Evolutionary conservation across 2,329 filamentous ascomycete genomes (phyloP).

Genomic region (Verticillium isaacii): DNA sequence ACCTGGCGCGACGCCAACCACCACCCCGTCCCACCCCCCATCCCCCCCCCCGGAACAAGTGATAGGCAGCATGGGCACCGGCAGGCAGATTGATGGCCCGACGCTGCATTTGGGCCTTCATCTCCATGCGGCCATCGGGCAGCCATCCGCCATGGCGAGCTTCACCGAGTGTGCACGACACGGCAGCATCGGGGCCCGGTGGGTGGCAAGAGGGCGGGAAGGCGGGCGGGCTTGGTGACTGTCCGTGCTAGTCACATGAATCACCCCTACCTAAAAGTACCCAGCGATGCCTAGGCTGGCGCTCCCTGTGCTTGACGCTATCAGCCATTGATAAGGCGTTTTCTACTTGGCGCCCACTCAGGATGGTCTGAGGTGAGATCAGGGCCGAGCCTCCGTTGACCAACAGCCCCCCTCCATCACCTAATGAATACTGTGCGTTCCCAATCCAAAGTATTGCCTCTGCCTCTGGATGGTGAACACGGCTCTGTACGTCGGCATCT

Average conservation of each 20-base stretch:
- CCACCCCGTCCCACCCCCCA: too few relatives aligned
- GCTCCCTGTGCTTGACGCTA: not conserved
- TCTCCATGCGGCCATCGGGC: not conserved
- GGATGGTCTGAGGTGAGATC: not conserved
- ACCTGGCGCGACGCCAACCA: not conserved
- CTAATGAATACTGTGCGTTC: not conserved
- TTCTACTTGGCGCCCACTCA: not conserved
- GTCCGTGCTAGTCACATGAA: not conserved
- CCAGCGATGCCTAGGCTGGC: not conserved
- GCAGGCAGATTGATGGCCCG: not conserved
- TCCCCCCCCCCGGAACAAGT: not conserved
- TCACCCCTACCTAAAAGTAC: not conserved
- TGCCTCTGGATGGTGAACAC: too few relatives aligned
- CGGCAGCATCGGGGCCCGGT: not conserved
- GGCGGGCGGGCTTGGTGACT: not conserved
- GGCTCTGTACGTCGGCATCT: too few relatives aligned
- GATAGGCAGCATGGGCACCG: not conserved
- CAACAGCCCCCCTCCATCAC: not conserved
- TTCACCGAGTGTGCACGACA: not conserved
- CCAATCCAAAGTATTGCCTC: too few relatives aligned
- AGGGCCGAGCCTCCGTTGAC: not conserved
- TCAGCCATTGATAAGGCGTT: not conserved
- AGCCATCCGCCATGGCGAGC: not conserved
- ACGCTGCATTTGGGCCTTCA: not conserved
- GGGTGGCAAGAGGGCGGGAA: not conserved